Percentiles rank a stretch among this genome's conserved stretches.
These are phyloP conservation scores for Heritiera littoralis DNA, from an alignment of 345 rosid species.

Conservation along the genomic window DNA sequence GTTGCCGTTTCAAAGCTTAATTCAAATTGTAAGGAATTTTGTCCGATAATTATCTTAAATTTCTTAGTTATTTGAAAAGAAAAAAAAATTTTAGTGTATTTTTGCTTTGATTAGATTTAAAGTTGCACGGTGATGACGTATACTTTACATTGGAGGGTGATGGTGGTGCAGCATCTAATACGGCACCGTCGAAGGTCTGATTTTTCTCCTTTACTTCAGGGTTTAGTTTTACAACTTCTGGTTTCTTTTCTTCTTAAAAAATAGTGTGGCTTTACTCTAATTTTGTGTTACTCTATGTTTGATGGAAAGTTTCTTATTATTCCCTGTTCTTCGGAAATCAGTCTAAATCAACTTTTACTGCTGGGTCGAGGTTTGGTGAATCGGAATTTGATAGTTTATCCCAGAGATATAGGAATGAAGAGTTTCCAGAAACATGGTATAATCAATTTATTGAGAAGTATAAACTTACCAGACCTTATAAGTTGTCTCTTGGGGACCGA, in stretches of 20 bases:
- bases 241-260: background rate
- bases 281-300: background rate
- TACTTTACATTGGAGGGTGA: slow-evolving; percentile 75
- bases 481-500: slow-evolving; percentile 52
- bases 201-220: background rate
- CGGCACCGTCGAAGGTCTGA: slow-evolving; percentile 52
- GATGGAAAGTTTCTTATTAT: background rate
- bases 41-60: background rate
- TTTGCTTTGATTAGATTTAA: slow-evolving; percentile 57
- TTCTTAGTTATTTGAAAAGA: background rate
- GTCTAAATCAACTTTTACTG: slow-evolving; percentile 45
- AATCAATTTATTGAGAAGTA: slow-evolving; percentile 70
- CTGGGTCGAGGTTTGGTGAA: slow-evolving; percentile 54
- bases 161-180: slow-evolving; percentile 36
- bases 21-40: slow-evolving; percentile 51
- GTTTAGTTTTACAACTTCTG: background rate
- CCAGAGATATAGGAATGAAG: slow-evolving; percentile 73
- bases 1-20: slow-evolving; percentile 66
- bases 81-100: background rate
- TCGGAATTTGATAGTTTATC: slow-evolving; percentile 52
- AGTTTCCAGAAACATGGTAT: slow-evolving; percentile 91
- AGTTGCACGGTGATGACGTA: slow-evolving; percentile 82
- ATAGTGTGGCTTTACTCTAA: background rate
- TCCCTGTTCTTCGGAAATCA: slow-evolving; percentile 25
- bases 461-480: slow-evolving; percentile 52